Conservation (phyloP, 495 filamentous ascomycete species). For the Aspergillus asperescens region DNA sequence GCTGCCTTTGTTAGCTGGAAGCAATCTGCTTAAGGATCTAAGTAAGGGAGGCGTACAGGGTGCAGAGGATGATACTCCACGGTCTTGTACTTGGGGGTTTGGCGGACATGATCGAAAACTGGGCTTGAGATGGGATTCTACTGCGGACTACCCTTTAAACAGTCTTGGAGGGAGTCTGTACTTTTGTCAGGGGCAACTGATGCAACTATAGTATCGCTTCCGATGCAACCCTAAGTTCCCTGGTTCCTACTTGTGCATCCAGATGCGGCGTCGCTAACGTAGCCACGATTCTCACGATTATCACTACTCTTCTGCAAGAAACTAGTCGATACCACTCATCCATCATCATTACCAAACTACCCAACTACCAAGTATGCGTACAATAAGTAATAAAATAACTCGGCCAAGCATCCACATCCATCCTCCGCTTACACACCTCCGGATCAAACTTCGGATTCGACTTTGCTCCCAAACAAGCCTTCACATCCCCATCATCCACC, state of each 20-base stretch:
- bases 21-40: too few species aligned
- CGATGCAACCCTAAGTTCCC: neutral
- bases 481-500: conserved; percentile 14
- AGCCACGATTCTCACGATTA: too few species aligned
- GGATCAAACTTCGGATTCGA: conserved; percentile 18
- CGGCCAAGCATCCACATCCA: conserved; percentile 22
- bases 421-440: conserved; percentile 16
- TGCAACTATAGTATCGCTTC: neutral
- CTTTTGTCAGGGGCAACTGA: neutral
- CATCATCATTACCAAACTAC: neutral
- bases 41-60: neutral
- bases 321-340: too few species aligned
- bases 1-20: neutral
- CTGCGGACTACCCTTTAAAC: too few species aligned
- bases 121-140: neutral
- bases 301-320: too few species aligned
- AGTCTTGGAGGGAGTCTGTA: too few species aligned
- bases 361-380: conserved; percentile 19
- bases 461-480: conserved; percentile 14
- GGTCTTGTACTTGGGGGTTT: neutral
- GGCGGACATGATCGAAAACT: neutral
- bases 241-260: neutral
- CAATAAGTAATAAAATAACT: conserved; percentile 27
- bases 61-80: neutral
- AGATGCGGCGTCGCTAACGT: neutral